phyloP scores from a whole-genome alignment of 2,329 filamentous ascomycete genomes.

The Fusarium multiceps region DNA sequence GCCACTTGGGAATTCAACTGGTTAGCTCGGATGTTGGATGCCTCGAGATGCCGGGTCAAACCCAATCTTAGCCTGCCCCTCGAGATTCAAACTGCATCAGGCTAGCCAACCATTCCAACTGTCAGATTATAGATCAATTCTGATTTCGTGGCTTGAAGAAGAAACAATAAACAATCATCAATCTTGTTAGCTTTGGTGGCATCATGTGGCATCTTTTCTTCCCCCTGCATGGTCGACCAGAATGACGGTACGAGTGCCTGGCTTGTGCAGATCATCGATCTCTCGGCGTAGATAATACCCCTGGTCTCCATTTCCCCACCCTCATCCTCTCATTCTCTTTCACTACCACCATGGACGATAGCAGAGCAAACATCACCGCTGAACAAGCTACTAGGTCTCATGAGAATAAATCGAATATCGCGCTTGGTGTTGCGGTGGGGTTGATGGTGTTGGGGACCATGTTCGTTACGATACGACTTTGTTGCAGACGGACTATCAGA shows the following conservation, averaged over 20 bases:
- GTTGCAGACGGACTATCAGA: slow-evolving; percentile 16
- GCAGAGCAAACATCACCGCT: not conserved
- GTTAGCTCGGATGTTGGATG: fast-evolving
- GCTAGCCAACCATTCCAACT: not conserved
- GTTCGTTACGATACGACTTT: slow-evolving; percentile 25
- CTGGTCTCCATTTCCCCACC: not conserved
- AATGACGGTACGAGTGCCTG: not conserved
- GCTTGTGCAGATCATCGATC: not conserved
- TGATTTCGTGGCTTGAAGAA: not conserved
- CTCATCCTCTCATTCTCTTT: fast-evolving
- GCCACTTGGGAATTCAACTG: not conserved
- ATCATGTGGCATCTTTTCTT: not conserved
- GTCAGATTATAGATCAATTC: not conserved
- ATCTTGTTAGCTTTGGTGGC: fast-evolving
- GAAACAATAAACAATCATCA: too few relatives aligned
- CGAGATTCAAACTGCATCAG: not conserved
- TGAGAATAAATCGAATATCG: not conserved
- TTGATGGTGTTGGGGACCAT: slow-evolving; percentile 13
- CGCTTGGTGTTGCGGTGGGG: not conserved
- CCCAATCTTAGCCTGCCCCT: not conserved
- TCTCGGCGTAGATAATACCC: not conserved
- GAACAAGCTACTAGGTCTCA: not conserved
- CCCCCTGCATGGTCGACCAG: not conserved
- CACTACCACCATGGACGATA: not conserved
- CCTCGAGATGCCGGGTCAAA: not conserved